Evolutionary conservation across 306 rosid genomes (phyloP), one percentile per base, ranked within the genome.

Genomic region (Cyamopsis tetragonoloba): DNA sequence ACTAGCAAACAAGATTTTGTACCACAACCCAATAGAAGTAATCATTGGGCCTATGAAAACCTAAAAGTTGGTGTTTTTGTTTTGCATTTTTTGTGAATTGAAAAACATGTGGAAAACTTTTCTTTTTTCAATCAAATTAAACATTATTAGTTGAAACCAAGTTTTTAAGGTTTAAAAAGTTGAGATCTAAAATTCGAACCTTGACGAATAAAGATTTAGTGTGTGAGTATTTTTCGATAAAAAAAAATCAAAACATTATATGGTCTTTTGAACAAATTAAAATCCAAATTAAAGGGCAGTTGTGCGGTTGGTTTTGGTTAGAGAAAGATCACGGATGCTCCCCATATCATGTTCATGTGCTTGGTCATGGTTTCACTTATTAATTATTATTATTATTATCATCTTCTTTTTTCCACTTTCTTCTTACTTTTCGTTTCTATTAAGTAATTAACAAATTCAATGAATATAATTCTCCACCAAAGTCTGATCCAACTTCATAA

Each of bases 21-120:
- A 50, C 55, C 42, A 42, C 30, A 69, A 55, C 34, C 74, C 44
- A 48, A 18, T n/a, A 32, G 6, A 15, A 38, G 56, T 31, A 71
- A 58, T 71, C 20, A 59, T 71, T 46, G 76, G 10, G 38, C 4
- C 12, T 22, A 0, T 13, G 76, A 60, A 71, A 71, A 47, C 26
- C 4, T 19, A 13, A 11, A 41, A 38, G 44, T 48, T 23, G 0
- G 13, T 12, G 6, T 30, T 30, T 6, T 56, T 37, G 46, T 10
- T 27, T 10, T 3, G 11, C n/a, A 55, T n/a, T n/a, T n/a, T n/a
- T n/a, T n/a, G n/a, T n/a, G 56, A 30, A 56, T 14, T 70, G 24
- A 19, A 48, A 38, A 44, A 19, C 27, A 6, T 55, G 30, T 30
- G 74, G 66, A 55, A 69, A 68, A 18, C 5, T 54, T 20, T n/a